A percentile compares a stretch with the other conserved stretches of the same genome.
Conservation (phyloP, 1,139 yeast species). For the Yarrowia galli region DNA sequence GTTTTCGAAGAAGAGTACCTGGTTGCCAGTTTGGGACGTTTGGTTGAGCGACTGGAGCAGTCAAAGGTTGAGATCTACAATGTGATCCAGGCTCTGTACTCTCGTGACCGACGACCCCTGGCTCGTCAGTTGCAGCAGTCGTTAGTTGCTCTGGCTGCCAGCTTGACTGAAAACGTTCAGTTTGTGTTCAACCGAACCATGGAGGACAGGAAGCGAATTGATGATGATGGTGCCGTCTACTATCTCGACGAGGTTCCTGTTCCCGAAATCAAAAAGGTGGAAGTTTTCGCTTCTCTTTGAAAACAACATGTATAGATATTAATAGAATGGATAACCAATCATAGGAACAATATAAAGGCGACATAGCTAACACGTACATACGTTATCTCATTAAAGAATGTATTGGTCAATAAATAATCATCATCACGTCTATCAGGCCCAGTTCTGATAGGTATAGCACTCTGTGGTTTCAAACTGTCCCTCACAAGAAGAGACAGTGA, state of each 20-base stretch:
- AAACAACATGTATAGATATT: background rate
- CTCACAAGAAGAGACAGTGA: constrained; percentile 10
- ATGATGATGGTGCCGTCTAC: constrained; percentile 86
- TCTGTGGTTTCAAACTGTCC: constrained; percentile 26
- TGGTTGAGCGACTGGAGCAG: constrained; percentile 79
- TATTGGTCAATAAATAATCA: constrained; percentile 16
- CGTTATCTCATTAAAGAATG: constrained; percentile 13
- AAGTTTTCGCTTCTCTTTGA: constrained; percentile 24
- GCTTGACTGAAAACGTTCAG: constrained; percentile 63
- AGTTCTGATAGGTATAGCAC: background rate
- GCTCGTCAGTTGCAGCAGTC: constrained; percentile 81
- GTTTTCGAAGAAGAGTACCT: constrained; percentile 96
- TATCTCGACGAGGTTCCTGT: constrained; percentile 43
- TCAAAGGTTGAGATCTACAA: constrained; percentile 77
- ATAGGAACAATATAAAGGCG: too few species aligned
- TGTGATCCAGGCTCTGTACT: constrained; percentile 75
- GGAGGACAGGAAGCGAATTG: constrained; percentile 87
- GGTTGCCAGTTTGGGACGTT: constrained; percentile 83
- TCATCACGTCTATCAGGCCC: background rate
- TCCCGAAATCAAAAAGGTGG: constrained; percentile 44
- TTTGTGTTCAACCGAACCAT: constrained; percentile 78
- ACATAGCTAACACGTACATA: too few species aligned
- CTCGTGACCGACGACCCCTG: constrained; percentile 76
- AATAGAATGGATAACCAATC: background rate
- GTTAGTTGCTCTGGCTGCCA: constrained; percentile 64